Evolutionary conservation across 257 asterid species (phyloP).

Genomic region (Solanum corneliomulleri): DNA sequence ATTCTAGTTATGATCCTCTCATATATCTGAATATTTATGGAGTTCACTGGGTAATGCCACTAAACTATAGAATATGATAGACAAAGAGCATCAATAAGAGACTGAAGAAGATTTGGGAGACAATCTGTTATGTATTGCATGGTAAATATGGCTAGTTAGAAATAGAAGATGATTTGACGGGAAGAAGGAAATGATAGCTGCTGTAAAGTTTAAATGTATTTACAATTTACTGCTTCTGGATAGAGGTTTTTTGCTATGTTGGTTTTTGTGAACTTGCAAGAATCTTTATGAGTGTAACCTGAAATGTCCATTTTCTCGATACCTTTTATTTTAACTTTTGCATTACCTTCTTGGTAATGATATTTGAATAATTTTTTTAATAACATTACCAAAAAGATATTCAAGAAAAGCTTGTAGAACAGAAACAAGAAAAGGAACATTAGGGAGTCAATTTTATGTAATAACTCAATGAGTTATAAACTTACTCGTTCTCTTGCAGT

Average conservation of each 20-base stretch:
- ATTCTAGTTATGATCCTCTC: background rate
- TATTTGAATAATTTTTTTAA: background rate
- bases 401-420: background rate
- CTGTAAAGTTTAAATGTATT: background rate
- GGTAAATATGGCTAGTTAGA: background rate
- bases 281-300: background rate
- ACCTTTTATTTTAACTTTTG: background rate
- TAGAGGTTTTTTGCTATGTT: background rate
- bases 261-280: background rate
- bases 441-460: background rate
- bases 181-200: background rate
- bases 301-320: background rate
- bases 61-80: background rate
- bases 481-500: conserved; percentile 75
- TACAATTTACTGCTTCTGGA: background rate
- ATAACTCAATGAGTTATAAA: conserved; percentile 6
- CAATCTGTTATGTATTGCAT: background rate
- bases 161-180: background rate
- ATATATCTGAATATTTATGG: background rate
- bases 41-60: background rate
- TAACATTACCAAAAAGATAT: background rate
- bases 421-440: background rate
- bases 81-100: background rate
- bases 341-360: background rate
- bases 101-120: background rate